Percentiles rank a stretch among this genome's conserved stretches.
Conservation (phyloP, 2,329 filamentous ascomycete genomes). For the Phialocephala sp. region DNA sequence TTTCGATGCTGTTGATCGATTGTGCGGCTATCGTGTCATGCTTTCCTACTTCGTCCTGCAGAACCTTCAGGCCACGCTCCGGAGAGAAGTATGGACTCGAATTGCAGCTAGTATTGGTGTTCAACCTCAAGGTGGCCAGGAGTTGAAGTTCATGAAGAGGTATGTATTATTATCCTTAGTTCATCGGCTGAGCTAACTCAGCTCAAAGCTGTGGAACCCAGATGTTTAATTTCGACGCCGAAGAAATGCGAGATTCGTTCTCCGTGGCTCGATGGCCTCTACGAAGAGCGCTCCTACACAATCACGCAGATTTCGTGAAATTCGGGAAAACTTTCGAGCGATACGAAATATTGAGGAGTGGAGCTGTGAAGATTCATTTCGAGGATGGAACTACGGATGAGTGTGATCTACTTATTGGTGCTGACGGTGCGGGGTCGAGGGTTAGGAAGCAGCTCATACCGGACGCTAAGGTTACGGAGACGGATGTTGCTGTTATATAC, state of each 20-base stretch:
- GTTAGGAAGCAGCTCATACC: conserved; percentile 47
- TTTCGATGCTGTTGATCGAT: conserved; percentile 26
- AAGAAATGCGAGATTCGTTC: conserved; percentile 35
- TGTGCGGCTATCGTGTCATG: conserved; percentile 39
- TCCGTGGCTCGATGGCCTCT: conserved; percentile 38
- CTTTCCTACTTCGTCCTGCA: conserved; percentile 36
- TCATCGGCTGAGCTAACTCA: background rate
- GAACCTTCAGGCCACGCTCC: conserved; percentile 35
- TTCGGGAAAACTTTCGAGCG: conserved; percentile 43
- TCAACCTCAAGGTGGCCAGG: conserved; percentile 35
- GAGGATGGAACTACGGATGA: conserved; percentile 48
- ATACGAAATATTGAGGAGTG: conserved; percentile 38
- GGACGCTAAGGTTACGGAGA: conserved; percentile 25
- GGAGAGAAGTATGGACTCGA: conserved; percentile 30
- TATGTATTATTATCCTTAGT: conserved; percentile 2
- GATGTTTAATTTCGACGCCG: conserved; percentile 36
- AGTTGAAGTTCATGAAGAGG: conserved; percentile 36
- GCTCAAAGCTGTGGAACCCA: conserved; percentile 26
- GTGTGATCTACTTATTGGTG: conserved; percentile 60
- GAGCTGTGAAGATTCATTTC: conserved; percentile 48
- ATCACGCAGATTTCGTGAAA: conserved; percentile 30
- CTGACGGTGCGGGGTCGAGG: conserved; percentile 59
- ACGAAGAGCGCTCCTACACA: conserved; percentile 35
- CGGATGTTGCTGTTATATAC: conserved; percentile 37
- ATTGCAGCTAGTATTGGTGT: conserved; percentile 32